Percentiles rank a stretch among this genome's conserved stretches.
Evolutionary conservation across 371 early-diverging fungal species (phyloP).

Genomic region (Mucor circinelloides): DNA sequence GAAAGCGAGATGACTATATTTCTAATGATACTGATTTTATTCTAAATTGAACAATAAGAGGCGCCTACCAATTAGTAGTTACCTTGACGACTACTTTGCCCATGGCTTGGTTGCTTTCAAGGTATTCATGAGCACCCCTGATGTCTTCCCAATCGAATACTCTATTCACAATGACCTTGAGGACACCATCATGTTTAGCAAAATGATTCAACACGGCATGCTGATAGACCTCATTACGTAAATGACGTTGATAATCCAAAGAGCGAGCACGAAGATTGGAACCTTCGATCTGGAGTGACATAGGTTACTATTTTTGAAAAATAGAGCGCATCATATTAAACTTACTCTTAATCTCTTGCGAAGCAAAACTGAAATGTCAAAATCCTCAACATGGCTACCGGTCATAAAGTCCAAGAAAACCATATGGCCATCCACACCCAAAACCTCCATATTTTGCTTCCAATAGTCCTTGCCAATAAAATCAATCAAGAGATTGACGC

Average conservation of each 20-base stretch:
- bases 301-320: background rate
- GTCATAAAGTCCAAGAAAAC: slow-evolving; percentile 68
- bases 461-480: slow-evolving; percentile 74
- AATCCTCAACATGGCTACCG: slow-evolving; percentile 51
- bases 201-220: slow-evolving; percentile 52
- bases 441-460: slow-evolving; percentile 59
- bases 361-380: slow-evolving; percentile 57
- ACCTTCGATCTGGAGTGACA: slow-evolving; percentile 59
- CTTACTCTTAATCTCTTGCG: slow-evolving; percentile 66
- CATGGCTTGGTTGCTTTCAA: slow-evolving; percentile 65
- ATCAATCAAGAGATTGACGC: slow-evolving; percentile 75
- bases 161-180: slow-evolving; percentile 60
- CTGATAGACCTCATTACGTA: slow-evolving; percentile 51
- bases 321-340: background rate
- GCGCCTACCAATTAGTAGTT: slow-evolving; percentile 3
- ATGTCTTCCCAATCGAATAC: slow-evolving; percentile 71
- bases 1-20: too few species aligned
- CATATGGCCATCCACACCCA: slow-evolving; percentile 77
- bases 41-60: too few species aligned
- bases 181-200: slow-evolving; percentile 36
- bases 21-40: too few species aligned
- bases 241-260: slow-evolving; percentile 61
- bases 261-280: slow-evolving; percentile 71
- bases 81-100: slow-evolving; percentile 61
- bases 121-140: slow-evolving; percentile 60